Evolutionary conservation across 345 rosid species (phyloP).

Genomic region (Limnanthes douglasii): DNA sequence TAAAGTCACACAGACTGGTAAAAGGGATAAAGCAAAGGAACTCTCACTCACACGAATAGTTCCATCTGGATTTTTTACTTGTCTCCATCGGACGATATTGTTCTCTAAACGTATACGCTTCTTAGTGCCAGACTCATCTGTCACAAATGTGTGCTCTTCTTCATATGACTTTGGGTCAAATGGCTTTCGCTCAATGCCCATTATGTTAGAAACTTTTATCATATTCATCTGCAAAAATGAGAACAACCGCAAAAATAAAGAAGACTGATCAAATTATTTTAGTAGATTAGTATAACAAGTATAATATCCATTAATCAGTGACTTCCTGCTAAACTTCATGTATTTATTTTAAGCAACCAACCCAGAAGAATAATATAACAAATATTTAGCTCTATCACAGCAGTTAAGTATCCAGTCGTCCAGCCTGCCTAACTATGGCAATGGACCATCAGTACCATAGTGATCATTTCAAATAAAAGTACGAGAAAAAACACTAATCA

Average conservation of each 20-base stretch:
- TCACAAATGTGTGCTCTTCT: conserved; percentile 78
- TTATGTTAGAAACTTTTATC: conserved; percentile 90
- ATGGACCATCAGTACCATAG: too few relatives aligned
- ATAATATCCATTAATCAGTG: too few relatives aligned
- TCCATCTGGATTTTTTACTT: conserved; percentile 55
- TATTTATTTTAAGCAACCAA: background rate
- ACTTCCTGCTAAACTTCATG: too few relatives aligned
- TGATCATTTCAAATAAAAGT: too few relatives aligned
- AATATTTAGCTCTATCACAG: too few relatives aligned
- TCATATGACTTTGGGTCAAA: conserved; percentile 90
- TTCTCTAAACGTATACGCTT: conserved; percentile 80
- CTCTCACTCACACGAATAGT: conserved; percentile 47
- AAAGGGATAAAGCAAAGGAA: conserved; percentile 7
- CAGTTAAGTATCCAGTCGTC: too few relatives aligned
- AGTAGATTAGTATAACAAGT: too few relatives aligned
- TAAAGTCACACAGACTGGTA: background rate
- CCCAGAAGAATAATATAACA: background rate
- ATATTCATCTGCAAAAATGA: conserved; percentile 59
- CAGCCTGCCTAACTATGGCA: too few relatives aligned
- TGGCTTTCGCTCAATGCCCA: conserved; percentile 91
- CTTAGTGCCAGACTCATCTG: conserved; percentile 72
- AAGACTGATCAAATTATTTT: background rate
- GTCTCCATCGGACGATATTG: conserved; percentile 87
- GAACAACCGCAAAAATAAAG: background rate
- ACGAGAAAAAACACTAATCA: too few relatives aligned